These are phyloP conservation scores for Aspergillus affinis DNA, from an alignment of 495 filamentous ascomycete genomes.

Conservation along the genomic window DNA sequence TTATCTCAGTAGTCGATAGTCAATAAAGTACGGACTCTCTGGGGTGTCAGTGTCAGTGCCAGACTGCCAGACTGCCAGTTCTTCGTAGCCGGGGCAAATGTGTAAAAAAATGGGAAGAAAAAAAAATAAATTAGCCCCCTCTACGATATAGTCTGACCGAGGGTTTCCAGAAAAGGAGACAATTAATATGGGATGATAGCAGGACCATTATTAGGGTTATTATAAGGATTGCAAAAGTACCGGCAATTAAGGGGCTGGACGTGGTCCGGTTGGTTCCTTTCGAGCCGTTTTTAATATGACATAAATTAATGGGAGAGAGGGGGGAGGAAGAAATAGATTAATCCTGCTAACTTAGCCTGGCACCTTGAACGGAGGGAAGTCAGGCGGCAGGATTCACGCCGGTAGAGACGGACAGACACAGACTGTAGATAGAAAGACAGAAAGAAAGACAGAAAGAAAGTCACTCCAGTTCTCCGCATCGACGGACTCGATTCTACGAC, in stretches of 20 bases:
- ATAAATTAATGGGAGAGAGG: neutral
- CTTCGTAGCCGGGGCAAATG: neutral
- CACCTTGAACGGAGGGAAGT: neutral
- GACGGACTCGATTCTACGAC: too few species aligned
- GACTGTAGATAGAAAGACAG: constrained; percentile 5
- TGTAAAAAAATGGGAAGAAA: neutral
- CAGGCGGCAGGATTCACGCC: neutral
- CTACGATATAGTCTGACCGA: neutral
- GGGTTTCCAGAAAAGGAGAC: neutral
- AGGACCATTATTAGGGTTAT: neutral
- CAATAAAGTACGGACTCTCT: too few species aligned
- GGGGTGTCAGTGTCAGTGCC: too few species aligned
- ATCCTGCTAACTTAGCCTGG: neutral
- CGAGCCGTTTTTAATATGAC: constrained; percentile 5
- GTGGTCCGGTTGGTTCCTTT: neutral
- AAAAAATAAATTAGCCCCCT: neutral
- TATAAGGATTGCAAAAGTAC: constrained; percentile 1
- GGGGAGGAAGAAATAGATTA: neutral
- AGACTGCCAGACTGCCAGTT: too few species aligned
- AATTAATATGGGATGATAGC: neutral
- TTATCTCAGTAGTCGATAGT: neutral
- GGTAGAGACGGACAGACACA: neutral
- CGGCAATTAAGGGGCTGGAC: constrained; percentile 3
- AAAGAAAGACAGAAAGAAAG: constrained; percentile 1
- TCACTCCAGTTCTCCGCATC: neutral